Percentiles rank a stretch among this genome's conserved stretches.
Conservation (phyloP, 306 rosid genomes). For the Prinsepia uniflora region DNA sequence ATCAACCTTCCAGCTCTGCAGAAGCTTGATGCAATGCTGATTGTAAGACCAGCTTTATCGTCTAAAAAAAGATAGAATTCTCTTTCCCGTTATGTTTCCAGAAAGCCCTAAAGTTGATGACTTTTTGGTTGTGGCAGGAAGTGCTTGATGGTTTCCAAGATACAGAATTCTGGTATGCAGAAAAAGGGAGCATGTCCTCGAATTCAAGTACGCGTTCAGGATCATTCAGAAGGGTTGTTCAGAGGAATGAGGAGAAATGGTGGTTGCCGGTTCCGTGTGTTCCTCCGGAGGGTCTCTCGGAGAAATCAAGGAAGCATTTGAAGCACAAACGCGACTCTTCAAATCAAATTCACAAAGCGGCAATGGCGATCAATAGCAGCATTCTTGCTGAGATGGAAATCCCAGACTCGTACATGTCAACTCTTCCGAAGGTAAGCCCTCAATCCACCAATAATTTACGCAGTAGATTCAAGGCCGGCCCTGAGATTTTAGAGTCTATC, state of each 20-base stretch:
- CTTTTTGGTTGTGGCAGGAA: slow-evolving; percentile 45
- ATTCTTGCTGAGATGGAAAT: slow-evolving; percentile 90
- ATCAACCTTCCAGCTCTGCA: slow-evolving; percentile 84
- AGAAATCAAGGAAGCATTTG: slow-evolving; percentile 64
- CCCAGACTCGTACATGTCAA: slow-evolving; percentile 65
- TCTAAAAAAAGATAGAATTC: not conserved
- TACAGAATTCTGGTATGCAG: slow-evolving; percentile 86
- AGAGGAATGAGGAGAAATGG: slow-evolving; percentile 92
- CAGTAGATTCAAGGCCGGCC: not conserved
- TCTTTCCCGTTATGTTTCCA: slow-evolving; percentile 2
- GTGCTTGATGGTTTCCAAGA: slow-evolving; percentile 74
- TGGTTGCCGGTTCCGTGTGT: slow-evolving; percentile 96
- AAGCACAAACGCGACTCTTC: slow-evolving; percentile 68
- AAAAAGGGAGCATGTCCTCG: slow-evolving; percentile 75
- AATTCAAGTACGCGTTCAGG: slow-evolving; percentile 48
- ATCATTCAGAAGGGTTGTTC: slow-evolving; percentile 66
- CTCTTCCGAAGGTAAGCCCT: slow-evolving; percentile 80
- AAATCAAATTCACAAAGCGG: slow-evolving; percentile 92
- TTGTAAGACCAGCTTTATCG: slow-evolving; percentile 42
- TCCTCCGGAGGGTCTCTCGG: slow-evolving; percentile 62
- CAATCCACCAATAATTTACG: not conserved
- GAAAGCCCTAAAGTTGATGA: slow-evolving; percentile 4
- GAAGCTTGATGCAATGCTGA: slow-evolving; percentile 90
- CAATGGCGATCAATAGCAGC: slow-evolving; percentile 88
- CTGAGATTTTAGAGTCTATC: not conserved